Percentiles rank a stretch among this genome's conserved stretches.
Evolutionary conservation across 1,284 basidiomycete genomes (phyloP).

Genomic region (Clitocybe nebularis): DNA sequence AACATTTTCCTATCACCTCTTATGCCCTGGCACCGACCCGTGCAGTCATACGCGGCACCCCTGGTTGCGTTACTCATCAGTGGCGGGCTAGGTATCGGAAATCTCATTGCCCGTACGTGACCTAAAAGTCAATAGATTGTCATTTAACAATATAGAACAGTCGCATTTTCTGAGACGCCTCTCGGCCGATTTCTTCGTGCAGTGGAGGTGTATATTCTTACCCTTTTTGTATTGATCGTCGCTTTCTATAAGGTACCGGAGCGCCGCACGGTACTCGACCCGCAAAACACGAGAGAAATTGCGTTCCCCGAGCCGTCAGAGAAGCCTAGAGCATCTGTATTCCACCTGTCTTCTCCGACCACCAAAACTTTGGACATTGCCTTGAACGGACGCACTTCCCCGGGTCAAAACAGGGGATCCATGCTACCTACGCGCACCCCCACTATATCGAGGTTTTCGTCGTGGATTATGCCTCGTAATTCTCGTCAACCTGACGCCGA

Average conservation of each 20-base stretch:
- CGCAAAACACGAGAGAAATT: not conserved
- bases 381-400: too few species aligned
- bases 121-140: constrained; percentile 4
- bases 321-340: not conserved
- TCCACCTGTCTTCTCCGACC: not conserved
- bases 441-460: constrained; percentile 26
- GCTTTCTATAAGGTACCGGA: constrained; percentile 40
- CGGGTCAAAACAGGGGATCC: too few species aligned
- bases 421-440: constrained; percentile 13
- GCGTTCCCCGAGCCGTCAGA: not conserved
- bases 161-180: constrained; percentile 63
- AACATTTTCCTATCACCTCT: constrained; percentile 48
- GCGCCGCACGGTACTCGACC: constrained; percentile 10
- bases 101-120: constrained; percentile 56
- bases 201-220: constrained; percentile 59
- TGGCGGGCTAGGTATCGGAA: constrained; percentile 50
- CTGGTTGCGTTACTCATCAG: constrained; percentile 51
- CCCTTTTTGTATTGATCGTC: constrained; percentile 52
- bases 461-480: constrained; percentile 29
- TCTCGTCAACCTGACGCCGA: constrained; percentile 15
- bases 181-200: constrained; percentile 70
- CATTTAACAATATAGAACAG: constrained; percentile 30
- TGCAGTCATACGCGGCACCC: constrained; percentile 48
- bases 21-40: constrained; percentile 37
- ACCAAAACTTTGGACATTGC: not conserved